phyloP scores from a whole-genome alignment of 2,329 filamentous ascomycete genomes.

The Xylariaceae sp. region DNA sequence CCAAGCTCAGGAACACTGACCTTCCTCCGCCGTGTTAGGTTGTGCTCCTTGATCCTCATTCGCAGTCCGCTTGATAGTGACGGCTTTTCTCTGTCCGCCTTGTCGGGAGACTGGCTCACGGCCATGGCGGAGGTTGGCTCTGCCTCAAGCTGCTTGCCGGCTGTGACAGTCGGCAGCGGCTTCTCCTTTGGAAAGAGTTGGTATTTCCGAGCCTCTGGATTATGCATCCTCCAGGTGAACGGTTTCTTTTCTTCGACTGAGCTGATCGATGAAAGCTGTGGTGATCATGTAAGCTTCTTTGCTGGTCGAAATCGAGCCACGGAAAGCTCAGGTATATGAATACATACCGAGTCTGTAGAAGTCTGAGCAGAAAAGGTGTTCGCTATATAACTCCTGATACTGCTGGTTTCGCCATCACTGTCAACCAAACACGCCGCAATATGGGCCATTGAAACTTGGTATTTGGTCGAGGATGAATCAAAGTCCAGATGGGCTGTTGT shows the following conservation, averaged over 20 bases:
- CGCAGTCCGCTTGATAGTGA: constrained; percentile 38
- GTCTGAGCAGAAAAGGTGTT: constrained; percentile 43
- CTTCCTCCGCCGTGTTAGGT: constrained; percentile 55
- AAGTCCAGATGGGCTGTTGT: constrained; percentile 13
- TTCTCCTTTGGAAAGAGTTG: constrained; percentile 56
- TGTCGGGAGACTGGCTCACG: constrained; percentile 36
- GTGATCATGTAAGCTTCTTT: constrained; percentile 7
- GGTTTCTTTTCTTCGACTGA: constrained; percentile 42
- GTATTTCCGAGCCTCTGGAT: constrained; percentile 52
- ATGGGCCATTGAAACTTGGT: constrained; percentile 49
- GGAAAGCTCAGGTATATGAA: constrained; percentile 5
- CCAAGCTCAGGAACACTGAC: constrained; percentile 61
- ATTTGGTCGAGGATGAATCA: constrained; percentile 26
- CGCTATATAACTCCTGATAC: constrained; percentile 45
- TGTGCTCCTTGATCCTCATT: constrained; percentile 54
- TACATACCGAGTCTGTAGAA: constrained; percentile 41
- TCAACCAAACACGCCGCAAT: constrained; percentile 57
- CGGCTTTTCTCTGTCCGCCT: constrained; percentile 39
- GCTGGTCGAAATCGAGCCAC: constrained; percentile 24
- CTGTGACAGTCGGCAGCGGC: constrained; percentile 36
- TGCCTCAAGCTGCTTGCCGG: constrained; percentile 43
- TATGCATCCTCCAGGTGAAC: constrained; percentile 56
- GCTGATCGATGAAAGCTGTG: constrained; percentile 25
- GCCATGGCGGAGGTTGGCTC: constrained; percentile 43
- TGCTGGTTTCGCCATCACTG: constrained; percentile 35